Percentiles rank a stretch among this genome's conserved stretches.
These are phyloP conservation scores for Marasmius oreades DNA, from an alignment of 1,284 basidiomycete genomes.

Conservation along the genomic window DNA sequence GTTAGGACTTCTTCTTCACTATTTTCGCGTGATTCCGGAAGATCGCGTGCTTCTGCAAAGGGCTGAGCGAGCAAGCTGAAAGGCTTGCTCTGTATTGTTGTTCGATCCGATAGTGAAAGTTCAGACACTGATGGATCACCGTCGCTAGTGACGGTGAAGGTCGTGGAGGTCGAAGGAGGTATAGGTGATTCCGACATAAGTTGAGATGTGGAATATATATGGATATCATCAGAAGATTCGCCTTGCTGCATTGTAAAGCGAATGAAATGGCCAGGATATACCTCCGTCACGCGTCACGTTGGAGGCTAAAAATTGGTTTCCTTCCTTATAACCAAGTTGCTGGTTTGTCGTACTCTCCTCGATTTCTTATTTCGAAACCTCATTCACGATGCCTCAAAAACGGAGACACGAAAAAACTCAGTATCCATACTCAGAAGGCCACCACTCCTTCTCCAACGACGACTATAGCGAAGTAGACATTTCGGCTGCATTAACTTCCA, in stretches of 20 bases:
- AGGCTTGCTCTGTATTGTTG: constrained; percentile 25
- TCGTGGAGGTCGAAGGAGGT: constrained; percentile 34
- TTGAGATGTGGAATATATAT: constrained; percentile 28
- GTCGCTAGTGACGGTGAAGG: constrained; percentile 31
- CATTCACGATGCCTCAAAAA: constrained; percentile 1
- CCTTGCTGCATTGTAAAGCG: background rate
- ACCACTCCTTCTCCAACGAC: constrained; percentile 14
- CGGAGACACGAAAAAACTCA: background rate
- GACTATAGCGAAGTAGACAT: constrained; percentile 20
- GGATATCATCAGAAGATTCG: constrained; percentile 2
- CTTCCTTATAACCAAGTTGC: background rate
- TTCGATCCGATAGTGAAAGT: constrained; percentile 46
- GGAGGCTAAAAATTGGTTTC: too few species aligned
- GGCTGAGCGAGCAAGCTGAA: constrained; percentile 42
- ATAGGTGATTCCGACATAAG: constrained; percentile 51
- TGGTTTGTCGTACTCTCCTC: background rate
- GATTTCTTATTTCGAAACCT: background rate
- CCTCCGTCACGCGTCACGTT: too few species aligned
- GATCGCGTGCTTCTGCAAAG: constrained; percentile 4
- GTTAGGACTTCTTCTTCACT: constrained; percentile 11
- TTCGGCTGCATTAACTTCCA: constrained; percentile 39
- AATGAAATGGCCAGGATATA: too few species aligned
- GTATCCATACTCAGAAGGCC: background rate
- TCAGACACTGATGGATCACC: constrained; percentile 63
- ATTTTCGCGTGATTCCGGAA: constrained; percentile 4